A percentile compares a stretch with the other conserved stretches of the same genome.
These are phyloP conservation scores for Cornus suecica DNA, from an alignment of 148 eudicot genomes.

Conservation along the genomic window DNA sequence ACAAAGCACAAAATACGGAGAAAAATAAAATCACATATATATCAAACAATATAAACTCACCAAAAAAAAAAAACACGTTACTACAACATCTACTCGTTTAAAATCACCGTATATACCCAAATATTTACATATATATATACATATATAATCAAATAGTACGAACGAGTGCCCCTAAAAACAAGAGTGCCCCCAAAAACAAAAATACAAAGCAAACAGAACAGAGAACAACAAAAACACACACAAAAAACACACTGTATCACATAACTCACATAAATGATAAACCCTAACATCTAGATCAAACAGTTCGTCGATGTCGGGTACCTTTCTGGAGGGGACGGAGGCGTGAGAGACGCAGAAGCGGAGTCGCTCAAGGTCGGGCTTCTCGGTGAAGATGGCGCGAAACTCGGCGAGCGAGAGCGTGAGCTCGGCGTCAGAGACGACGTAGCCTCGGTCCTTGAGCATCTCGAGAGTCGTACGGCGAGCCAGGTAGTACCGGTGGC, in stretches of 20 bases:
- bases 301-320: not conserved
- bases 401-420: constrained; percentile 17
- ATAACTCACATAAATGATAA: not conserved
- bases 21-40: no score
- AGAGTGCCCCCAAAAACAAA: no score
- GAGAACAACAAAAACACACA: not conserved
- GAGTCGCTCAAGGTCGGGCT: constrained; percentile 22
- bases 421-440: constrained; percentile 16
- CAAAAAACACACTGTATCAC: not conserved
- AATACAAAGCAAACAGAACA: not conserved
- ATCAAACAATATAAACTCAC: no score
- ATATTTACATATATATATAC: no score
- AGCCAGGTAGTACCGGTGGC: constrained; percentile 22
- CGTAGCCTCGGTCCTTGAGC: constrained; percentile 31
- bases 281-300: no score
- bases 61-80: no score
- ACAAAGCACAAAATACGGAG: no score
- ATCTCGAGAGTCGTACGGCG: constrained; percentile 29
- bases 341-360: constrained; percentile 14
- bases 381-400: constrained; percentile 19
- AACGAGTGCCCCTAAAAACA: no score
- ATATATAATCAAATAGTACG: not conserved
- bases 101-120: no score
- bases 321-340: constrained; percentile 21
- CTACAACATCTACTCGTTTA: no score